A percentile compares a stretch with the other conserved stretches of the same genome.
These are phyloP conservation scores for Sequoiadendron giganteum DNA, from an alignment of 75 land plant genomes.

Conservation along the genomic window DNA sequence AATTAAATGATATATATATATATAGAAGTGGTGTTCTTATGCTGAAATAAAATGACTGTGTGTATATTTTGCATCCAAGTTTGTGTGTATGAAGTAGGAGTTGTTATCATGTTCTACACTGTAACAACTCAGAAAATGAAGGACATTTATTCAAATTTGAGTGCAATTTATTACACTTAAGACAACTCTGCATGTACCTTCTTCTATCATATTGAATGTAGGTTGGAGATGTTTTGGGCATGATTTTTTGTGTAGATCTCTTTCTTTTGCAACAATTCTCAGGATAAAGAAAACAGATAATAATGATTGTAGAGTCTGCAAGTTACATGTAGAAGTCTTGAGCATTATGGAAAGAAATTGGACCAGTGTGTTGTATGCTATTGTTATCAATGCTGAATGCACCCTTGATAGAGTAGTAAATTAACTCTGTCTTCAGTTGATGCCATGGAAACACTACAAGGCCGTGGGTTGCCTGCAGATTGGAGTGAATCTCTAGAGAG, in stretches of 20 bases:
- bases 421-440: too few species aligned
- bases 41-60: neutral
- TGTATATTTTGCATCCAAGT: neutral
- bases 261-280: neutral
- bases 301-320: neutral
- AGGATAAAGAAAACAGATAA: neutral
- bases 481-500: too few species aligned
- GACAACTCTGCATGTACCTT: neutral
- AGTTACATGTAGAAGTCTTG: neutral
- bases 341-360: slow-evolving; percentile 1
- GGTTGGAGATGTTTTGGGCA: neutral
- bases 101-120: neutral
- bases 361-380: neutral
- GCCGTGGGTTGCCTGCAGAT: too few species aligned
- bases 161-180: slow-evolving; percentile 5
- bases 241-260: neutral
- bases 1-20: slow-evolving; percentile 1
- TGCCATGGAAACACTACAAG: too few species aligned
- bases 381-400: too few species aligned
- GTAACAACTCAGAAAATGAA: neutral
- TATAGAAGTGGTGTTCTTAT: neutral
- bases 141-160: neutral
- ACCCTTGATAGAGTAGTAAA: too few species aligned
- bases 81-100: neutral
- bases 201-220: neutral